These are phyloP conservation scores for Debaryomyces maramus DNA, from an alignment of 805 yeast genomes.

Conservation along the genomic window DNA sequence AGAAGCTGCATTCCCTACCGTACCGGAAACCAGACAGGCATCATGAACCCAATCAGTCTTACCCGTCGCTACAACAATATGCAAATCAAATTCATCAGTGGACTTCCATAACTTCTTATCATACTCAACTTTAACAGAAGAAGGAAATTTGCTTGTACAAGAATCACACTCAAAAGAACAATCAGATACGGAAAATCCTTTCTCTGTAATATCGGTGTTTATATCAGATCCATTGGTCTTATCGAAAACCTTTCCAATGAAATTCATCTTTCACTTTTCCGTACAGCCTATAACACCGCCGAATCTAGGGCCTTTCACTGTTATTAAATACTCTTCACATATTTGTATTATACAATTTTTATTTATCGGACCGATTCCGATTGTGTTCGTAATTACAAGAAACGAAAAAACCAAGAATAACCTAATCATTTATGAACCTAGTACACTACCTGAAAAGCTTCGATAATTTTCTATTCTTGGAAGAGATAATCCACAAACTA, in stretches of 20 bases:
- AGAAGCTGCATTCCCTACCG: conserved; percentile 47
- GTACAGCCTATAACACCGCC: no score
- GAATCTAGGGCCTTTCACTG: no score
- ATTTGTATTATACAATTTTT: no score
- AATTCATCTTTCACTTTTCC: conserved; percentile 4
- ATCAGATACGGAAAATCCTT: conserved; percentile 37
- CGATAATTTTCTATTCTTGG: no score
- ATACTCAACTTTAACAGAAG: conserved; percentile 41
- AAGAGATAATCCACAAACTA: no score
- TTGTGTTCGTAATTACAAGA: background rate
- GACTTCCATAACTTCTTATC: conserved; percentile 60
- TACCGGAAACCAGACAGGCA: conserved; percentile 48
- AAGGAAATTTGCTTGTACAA: conserved; percentile 57
- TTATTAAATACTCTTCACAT: no score
- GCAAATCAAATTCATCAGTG: conserved; percentile 67
- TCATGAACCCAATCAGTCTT: conserved; percentile 82
- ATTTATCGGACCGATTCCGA: background rate
- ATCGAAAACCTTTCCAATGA: conserved; percentile 1
- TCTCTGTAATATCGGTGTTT: conserved; percentile 5
- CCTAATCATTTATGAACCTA: background rate
- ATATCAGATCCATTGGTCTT: background rate
- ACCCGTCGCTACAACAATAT: conserved; percentile 81
- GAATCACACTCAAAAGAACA: conserved; percentile 55
- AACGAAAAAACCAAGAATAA: background rate
- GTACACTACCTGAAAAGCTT: conserved; percentile 1